phyloP scores from a whole-genome alignment of 768 basidiomycete genomes.

The Tulasnella sp. region DNA sequence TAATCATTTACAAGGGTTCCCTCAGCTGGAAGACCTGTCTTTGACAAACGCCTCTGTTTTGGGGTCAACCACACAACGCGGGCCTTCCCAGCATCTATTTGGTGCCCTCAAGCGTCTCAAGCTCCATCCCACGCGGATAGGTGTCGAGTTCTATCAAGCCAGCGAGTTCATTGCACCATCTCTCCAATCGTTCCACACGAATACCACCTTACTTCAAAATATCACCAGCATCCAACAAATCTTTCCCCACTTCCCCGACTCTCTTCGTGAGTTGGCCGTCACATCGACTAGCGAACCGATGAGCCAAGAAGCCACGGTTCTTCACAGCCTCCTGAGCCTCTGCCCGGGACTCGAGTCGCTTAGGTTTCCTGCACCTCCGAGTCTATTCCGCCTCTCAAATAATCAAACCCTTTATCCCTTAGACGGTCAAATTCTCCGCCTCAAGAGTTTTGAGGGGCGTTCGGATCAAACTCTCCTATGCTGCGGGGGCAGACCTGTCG shows the following conservation, averaged over 20 bases:
- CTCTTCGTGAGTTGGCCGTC: not conserved
- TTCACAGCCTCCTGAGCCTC: not conserved
- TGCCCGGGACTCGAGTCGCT: not conserved
- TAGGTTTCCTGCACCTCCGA: not conserved
- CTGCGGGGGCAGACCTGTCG: not conserved
- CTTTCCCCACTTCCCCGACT: not conserved
- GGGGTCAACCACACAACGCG: not conserved
- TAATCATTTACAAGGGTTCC: not conserved
- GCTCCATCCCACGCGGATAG: not conserved
- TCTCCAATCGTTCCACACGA: not conserved
- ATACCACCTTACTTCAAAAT: not conserved
- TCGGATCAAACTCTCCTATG: not conserved
- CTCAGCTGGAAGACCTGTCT: not conserved
- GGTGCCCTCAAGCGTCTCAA: not conserved
- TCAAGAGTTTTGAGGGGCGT: not conserved
- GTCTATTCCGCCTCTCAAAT: not conserved
- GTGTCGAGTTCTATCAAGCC: not conserved
- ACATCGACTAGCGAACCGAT: not conserved
- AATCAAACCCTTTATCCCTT: not conserved
- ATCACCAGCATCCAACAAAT: not conserved
- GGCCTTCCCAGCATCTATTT: not conserved
- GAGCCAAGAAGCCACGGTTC: not conserved
- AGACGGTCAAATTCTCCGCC: not conserved
- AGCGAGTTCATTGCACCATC: not conserved
- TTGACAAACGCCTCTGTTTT: not conserved